Conservation (phyloP, 371 early-diverging fungal genomes). For the Lichtheimia corymbifera region DNA sequence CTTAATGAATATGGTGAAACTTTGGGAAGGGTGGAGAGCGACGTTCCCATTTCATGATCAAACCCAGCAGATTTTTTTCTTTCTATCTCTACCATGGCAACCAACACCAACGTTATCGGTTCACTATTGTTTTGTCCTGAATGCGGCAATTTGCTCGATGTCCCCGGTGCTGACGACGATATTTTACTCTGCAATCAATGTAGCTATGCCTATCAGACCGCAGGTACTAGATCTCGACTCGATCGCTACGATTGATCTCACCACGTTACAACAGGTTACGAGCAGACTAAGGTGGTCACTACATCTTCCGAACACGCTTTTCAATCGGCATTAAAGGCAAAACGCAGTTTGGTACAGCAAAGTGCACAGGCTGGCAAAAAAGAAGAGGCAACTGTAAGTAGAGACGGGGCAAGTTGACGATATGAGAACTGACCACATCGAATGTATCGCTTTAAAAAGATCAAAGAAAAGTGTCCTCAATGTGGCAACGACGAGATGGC, state of each 20-base stretch:
- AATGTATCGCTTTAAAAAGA: slow-evolving; percentile 43
- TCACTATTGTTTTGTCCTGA: slow-evolving; percentile 85
- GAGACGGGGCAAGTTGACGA: not conserved
- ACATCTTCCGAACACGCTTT: slow-evolving; percentile 73
- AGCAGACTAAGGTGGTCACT: slow-evolving; percentile 81
- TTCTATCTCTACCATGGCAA: slow-evolving; percentile 3
- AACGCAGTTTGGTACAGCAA: slow-evolving; percentile 70
- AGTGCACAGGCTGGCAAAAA: slow-evolving; percentile 52
- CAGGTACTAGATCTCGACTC: slow-evolving; percentile 41
- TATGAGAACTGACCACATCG: not conserved
- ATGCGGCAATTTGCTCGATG: slow-evolving; percentile 87
- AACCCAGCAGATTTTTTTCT: too few relatives aligned
- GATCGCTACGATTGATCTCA: too few relatives aligned
- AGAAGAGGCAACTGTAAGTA: slow-evolving; percentile 74
- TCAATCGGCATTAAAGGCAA: slow-evolving; percentile 74
- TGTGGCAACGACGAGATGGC: slow-evolving; percentile 94
- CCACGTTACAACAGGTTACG: slow-evolving; percentile 57
- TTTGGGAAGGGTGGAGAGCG: too few relatives aligned
- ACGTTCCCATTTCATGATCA: too few relatives aligned
- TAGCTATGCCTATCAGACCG: slow-evolving; percentile 65
- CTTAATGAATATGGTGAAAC: too few relatives aligned
- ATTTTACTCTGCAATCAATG: slow-evolving; percentile 81
- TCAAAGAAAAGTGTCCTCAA: slow-evolving; percentile 97
- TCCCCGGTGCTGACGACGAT: slow-evolving; percentile 71
- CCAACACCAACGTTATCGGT: slow-evolving; percentile 37